phyloP scores from a whole-genome alignment of 1,139 yeast species.

The Suhomyces taliae region DNA sequence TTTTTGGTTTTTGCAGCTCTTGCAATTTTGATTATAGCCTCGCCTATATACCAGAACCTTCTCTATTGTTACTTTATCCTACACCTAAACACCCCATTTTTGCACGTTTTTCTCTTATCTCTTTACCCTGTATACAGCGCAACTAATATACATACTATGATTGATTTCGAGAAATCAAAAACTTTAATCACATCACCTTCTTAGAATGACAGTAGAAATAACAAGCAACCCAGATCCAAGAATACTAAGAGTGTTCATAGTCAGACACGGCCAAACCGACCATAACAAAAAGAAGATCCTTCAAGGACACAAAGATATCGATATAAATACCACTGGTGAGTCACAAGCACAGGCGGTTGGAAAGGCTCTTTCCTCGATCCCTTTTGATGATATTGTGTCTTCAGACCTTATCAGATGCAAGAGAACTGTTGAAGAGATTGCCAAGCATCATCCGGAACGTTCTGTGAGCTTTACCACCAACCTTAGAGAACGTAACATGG shows the following conservation, averaged over 20 bases:
- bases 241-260: slow-evolving; percentile 54
- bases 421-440: slow-evolving; percentile 49
- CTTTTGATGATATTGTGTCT: slow-evolving; percentile 53
- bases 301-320: slow-evolving; percentile 72
- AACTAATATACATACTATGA: no score
- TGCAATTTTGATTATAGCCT: no score
- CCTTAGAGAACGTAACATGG: slow-evolving; percentile 80
- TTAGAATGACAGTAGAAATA: slow-evolving; percentile 5
- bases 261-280: slow-evolving; percentile 82
- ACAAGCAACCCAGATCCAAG: slow-evolving; percentile 33
- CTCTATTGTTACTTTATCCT: no score
- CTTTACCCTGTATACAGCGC: no score
- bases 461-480: slow-evolving; percentile 29
- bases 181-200: no score
- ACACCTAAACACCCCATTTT: no score
- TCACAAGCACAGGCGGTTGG: slow-evolving; percentile 58
- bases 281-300: slow-evolving; percentile 64
- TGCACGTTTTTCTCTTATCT: no score
- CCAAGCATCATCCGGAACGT: slow-evolving; percentile 25
- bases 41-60: no score
- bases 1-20: no score
- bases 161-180: no score
- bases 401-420: slow-evolving; percentile 65
- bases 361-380: slow-evolving; percentile 32
- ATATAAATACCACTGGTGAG: slow-evolving; percentile 57